Base-by-base conservation (phyloP, 306 rosid species). In the Purshia tridentata region DNA sequence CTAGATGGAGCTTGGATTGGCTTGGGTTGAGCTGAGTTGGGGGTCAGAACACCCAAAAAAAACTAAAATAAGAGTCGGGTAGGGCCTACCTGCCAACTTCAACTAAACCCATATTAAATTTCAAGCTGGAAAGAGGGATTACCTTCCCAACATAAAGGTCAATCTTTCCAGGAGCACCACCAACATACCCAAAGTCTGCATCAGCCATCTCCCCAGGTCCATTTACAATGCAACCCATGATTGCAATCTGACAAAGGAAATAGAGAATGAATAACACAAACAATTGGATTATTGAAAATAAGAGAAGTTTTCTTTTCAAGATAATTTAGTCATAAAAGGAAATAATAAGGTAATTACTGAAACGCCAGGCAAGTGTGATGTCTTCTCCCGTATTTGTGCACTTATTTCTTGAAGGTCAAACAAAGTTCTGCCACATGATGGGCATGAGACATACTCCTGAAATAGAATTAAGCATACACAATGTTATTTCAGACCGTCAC, bases 131-230 rank as follows among this genome's bases (percentile, higher is more conserved):
- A 42, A n/a, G 57, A 75, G 8, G 55, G n/a, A 39, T 69, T 67
- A 94, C 99, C 99, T 94, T 94, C 60, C 99, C 99, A 59, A 94
- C 99, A 56, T 94, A 94, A 37, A 94, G 99, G 61, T 94, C 99
- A 60, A 94, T 94, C 93, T 91, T 94, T 69, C 99, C 99, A 0
- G 99, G 99, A 65, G 97, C 82, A 58, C 99, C 99, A 14, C 99
- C 99, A 8, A 94, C 99, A 14, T 94, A 94, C 13, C 99, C 99
- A 61, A 94, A 94, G 79, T 94, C 99, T 40, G 99, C 99, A 84
- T 94, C 99, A 35, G 99, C 99, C 99, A 94, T 94, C 90, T 94
- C 99, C 42, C 99, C 99, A 8, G 99, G 99, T 60, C 99, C 99
- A 78, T 94, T 94, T 3, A 94, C 99, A 54, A 94, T 94, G 89